These are phyloP conservation scores for Hemisphaericaspora xylofermentans DNA, from an alignment of 1,139 yeast species.

Conservation along the genomic window DNA sequence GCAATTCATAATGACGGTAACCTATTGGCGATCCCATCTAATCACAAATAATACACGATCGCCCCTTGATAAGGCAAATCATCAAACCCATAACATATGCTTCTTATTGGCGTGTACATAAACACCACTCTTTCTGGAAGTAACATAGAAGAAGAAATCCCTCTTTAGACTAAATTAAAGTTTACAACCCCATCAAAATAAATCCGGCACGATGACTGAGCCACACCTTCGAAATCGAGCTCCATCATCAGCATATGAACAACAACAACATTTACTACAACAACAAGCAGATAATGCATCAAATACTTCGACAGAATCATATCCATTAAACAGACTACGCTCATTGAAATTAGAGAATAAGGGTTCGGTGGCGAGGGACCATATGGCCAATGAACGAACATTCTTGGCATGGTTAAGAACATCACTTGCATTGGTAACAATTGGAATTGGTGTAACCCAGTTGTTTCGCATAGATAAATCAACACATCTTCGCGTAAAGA, in stretches of 20 bases:
- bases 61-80: no score
- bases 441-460: slow-evolving; percentile 45
- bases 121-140: no score
- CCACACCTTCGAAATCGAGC: neutral
- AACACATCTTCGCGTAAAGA: slow-evolving; percentile 19
- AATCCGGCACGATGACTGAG: neutral
- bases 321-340: slow-evolving; percentile 5
- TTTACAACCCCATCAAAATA: neutral
- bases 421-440: slow-evolving; percentile 40
- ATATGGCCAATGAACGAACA: slow-evolving; percentile 76
- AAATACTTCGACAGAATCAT: slow-evolving; percentile 8
- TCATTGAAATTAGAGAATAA: slow-evolving; percentile 43
- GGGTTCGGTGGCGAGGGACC: slow-evolving; percentile 51
- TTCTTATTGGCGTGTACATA: no score
- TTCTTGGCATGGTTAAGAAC: slow-evolving; percentile 77
- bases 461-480: slow-evolving; percentile 34
- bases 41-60: no score
- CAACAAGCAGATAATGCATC: slow-evolving; percentile 12
- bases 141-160: no score
- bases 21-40: no score
- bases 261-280: slow-evolving; percentile 4
- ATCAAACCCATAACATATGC: no score
- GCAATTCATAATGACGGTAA: no score
- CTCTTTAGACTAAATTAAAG: no score
- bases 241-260: neutral